Evolutionary conservation across 2,329 filamentous ascomycete genomes (phyloP).

Genomic region (Aspergillus puulaauensis): DNA sequence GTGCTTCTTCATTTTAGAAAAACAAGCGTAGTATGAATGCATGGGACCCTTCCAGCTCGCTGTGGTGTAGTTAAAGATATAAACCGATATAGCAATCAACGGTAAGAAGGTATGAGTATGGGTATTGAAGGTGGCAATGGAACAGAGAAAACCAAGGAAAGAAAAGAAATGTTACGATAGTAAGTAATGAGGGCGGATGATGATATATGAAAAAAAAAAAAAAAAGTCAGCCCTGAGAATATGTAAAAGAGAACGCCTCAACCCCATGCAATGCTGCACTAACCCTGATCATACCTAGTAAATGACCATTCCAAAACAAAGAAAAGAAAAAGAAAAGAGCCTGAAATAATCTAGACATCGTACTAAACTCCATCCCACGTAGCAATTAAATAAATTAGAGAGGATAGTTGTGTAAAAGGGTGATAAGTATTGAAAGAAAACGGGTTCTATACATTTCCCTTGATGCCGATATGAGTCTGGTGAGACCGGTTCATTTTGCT

Average conservation of each 20-base stretch:
- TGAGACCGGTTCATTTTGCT: slow-evolving; percentile 17
- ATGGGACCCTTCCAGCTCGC: not conserved
- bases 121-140: not conserved
- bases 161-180: not conserved
- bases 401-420: not conserved
- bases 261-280: slow-evolving; percentile 13
- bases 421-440: slow-evolving; percentile 5
- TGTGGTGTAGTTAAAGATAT: not conserved
- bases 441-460: slow-evolving; percentile 22
- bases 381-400: not conserved
- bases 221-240: not conserved
- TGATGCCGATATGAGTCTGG: slow-evolving; percentile 24
- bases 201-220: not conserved
- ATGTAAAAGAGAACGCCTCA: slow-evolving; percentile 2
- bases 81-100: not conserved
- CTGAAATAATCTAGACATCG: not conserved
- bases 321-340: not conserved
- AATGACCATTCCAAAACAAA: not conserved
- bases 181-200: not conserved
- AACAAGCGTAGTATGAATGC: not conserved
- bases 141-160: not conserved
- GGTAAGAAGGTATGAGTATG: not conserved
- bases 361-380: not conserved
- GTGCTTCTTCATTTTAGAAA: not conserved
- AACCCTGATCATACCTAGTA: not conserved